Evolutionary conservation across 129 eudicot genomes (phyloP).

Genomic region (Mikania micrantha): DNA sequence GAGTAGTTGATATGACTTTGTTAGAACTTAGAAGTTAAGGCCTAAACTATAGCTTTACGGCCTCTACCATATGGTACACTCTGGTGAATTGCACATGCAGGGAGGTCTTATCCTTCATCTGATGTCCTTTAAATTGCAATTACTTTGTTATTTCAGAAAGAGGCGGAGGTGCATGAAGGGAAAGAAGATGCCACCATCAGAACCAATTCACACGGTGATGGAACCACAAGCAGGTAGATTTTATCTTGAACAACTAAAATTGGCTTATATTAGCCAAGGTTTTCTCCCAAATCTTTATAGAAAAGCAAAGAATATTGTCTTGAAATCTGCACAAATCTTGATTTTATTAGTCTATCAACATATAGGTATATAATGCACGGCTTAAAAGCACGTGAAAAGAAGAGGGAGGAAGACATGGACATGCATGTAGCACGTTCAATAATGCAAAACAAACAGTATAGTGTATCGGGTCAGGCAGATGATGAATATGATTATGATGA

Average conservation of each 20-base stretch:
- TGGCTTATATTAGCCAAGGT: not conserved
- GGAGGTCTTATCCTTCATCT: not conserved
- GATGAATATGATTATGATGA: constrained; percentile 90
- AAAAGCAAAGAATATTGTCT: not conserved
- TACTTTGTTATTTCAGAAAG: constrained; percentile 50
- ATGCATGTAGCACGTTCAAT: constrained; percentile 70
- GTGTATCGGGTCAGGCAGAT: constrained; percentile 61
- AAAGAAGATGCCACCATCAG: constrained; percentile 11
- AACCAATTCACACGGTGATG: constrained; percentile 40
- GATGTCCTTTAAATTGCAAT: not conserved
- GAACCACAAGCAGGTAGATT: constrained; percentile 59
- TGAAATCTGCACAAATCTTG: not conserved
- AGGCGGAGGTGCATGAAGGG: constrained; percentile 45
- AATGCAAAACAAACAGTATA: constrained; percentile 55
- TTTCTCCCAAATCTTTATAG: not conserved
- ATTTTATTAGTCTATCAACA: not conserved
- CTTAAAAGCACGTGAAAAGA: constrained; percentile 41
- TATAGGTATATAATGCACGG: constrained; percentile 53
- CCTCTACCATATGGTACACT: not conserved
- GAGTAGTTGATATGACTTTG: not conserved
- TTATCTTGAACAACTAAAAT: not conserved
- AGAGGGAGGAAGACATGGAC: constrained; percentile 77
- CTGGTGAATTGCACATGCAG: not conserved
- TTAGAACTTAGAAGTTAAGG: not conserved
- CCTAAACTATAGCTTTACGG: too few relatives aligned